phyloP scores from a whole-genome alignment of 176 grass and related monocot species.

The Thinopyrum elongatum region DNA sequence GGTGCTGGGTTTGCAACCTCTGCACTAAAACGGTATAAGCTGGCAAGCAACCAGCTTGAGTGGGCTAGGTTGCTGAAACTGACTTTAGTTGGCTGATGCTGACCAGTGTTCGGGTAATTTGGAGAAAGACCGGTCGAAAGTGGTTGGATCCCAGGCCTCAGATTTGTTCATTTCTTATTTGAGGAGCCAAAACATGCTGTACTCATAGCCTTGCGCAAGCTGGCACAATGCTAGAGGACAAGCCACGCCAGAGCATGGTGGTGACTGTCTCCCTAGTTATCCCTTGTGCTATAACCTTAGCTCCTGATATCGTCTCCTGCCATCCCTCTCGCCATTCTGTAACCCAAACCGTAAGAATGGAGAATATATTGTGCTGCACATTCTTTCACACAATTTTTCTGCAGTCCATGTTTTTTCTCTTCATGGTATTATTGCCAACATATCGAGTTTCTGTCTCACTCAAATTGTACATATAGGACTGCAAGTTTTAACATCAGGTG shows the following conservation, averaged over 20 bases:
- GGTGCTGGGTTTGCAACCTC: background rate
- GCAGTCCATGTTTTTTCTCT: background rate
- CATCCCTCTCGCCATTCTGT: background rate
- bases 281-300: background rate
- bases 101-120: background rate
- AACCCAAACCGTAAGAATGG: background rate
- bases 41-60: background rate
- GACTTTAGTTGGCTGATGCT: background rate
- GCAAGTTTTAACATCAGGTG: slow-evolving; percentile 20
- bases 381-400: background rate
- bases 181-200: background rate
- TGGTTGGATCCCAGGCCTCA: background rate
- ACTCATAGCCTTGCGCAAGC: background rate
- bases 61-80: background rate
- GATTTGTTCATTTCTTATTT: background rate
- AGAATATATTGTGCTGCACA: background rate
- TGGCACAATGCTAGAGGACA: background rate
- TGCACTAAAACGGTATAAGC: background rate
- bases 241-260: background rate
- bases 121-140: background rate
- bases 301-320: background rate
- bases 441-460: slow-evolving; percentile 26
- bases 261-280: background rate
- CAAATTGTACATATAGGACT: slow-evolving; percentile 33
- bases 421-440: background rate